Evolutionary conservation across 768 basidiomycete genomes (phyloP), one percentile per base, ranked within the genome.

Genomic region (Holtermannia corniformis): DNA sequence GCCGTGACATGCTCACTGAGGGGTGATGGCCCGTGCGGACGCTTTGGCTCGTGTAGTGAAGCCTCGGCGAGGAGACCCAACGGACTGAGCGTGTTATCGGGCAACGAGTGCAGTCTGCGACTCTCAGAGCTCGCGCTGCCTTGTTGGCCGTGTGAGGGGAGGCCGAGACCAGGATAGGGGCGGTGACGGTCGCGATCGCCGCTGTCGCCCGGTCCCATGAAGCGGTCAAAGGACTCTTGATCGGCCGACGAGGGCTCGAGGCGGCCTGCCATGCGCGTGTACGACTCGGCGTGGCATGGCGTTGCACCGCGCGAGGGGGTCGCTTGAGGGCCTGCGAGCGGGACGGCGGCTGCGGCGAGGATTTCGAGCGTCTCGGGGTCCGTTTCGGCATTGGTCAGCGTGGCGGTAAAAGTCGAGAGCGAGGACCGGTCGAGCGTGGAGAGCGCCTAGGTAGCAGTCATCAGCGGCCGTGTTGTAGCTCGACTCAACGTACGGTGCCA

Each of bases 11-110:
- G 24, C 45, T 52, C 28, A 24, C 11, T 24, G 49, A 42, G 22
- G 52, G 49, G 24, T 21, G 19, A 37, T 51, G 42, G 24, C 52
- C 56, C 19, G 25, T 55, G 25, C 5, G 52, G 11, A 0, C 59
- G 51, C 45, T 63, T 60, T 1, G 63, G 63, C 49, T 73, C 73
- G 28, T 73, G 71, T 26, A 74, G 47, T 63, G 85, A 87, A 0
- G 89, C 87, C 67, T 96, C 92, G 0, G 90, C 93, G 16, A 97
- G 78, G 0, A 97, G 75, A 0, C 93, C 93, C 11, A 97, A 77
- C 3, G 93, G 93, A 58, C 93, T 96, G 37, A 97, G 76, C 0
- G 86, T 76, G 65, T 93, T 93, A 70, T 96, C 91, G 0, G 93
- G 93, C 3, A 97, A 74, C 0, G 82, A 87, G 59, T 93, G 90